These are phyloP conservation scores for Sordariomycetes sp. DNA, from an alignment of 2,329 filamentous ascomycete species.

Conservation along the genomic window DNA sequence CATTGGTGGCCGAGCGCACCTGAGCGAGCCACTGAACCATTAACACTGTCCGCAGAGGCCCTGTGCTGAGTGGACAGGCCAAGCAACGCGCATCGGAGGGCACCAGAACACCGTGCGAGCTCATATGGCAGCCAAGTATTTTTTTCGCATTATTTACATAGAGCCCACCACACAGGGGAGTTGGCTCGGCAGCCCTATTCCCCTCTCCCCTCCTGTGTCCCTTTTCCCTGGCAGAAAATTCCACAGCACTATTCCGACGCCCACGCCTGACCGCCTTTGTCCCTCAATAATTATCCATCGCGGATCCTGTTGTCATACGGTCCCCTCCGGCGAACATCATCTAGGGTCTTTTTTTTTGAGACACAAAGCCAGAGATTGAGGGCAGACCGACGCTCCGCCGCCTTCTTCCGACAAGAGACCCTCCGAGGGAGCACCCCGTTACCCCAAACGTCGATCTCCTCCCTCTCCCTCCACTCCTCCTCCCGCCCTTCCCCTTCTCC, in stretches of 20 bases:
- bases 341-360: not conserved
- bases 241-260: not conserved
- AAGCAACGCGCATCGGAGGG: not conserved
- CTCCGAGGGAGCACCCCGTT: not conserved
- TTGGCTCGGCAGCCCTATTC: not conserved
- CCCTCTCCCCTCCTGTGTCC: not conserved
- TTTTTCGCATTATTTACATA: not conserved
- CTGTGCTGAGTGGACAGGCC: not conserved
- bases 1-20: not conserved
- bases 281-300: not conserved
- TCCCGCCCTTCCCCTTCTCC: not conserved
- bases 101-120: not conserved
- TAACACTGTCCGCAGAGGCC: not conserved
- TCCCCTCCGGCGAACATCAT: not conserved
- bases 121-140: too few species aligned
- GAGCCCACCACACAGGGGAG: not conserved
- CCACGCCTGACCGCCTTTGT: slow-evolving; percentile 3
- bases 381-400: not conserved
- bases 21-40: not conserved
- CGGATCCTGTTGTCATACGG: not conserved
- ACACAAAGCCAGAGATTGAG: not conserved
- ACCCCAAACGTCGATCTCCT: not conserved
- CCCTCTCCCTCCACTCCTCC: not conserved
- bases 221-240: slow-evolving; percentile 2
- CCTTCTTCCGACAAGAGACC: not conserved